Conservation (phyloP, 352 stramenopile species). For the Pythium phragmiticola region DNA sequence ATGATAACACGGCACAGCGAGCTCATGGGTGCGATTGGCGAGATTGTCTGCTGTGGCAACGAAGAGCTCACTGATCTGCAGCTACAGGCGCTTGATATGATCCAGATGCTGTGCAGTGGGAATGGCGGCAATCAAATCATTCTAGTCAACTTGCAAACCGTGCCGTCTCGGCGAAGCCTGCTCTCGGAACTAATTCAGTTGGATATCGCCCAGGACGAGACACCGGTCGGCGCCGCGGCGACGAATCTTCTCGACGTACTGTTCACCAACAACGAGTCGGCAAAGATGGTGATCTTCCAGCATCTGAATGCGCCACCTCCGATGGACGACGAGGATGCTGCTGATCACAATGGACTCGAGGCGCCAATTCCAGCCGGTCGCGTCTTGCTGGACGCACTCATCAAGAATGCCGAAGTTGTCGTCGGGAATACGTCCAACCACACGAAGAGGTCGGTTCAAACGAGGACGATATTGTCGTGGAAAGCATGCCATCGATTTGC, state of each 20-base stretch:
- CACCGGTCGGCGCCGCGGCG: slow-evolving; percentile 50
- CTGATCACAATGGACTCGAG: background rate
- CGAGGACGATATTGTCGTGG: slow-evolving; percentile 39
- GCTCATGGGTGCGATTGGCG: slow-evolving; percentile 59
- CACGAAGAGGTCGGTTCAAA: slow-evolving; percentile 8
- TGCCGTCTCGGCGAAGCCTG: slow-evolving; percentile 43
- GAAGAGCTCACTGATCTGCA: slow-evolving; percentile 51
- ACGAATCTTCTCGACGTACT: slow-evolving; percentile 59
- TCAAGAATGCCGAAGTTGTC: slow-evolving; percentile 52
- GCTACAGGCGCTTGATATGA: slow-evolving; percentile 61
- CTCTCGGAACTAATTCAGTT: slow-evolving; percentile 57
- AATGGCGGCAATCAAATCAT: slow-evolving; percentile 75
- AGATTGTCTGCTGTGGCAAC: slow-evolving; percentile 59
- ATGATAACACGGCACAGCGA: slow-evolving; percentile 52
- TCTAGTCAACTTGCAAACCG: slow-evolving; percentile 56
- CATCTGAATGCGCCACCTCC: slow-evolving; percentile 54
- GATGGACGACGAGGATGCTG: slow-evolving; percentile 27
- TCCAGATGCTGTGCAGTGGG: slow-evolving; percentile 47
- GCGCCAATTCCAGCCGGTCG: slow-evolving; percentile 37
- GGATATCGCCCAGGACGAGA: slow-evolving; percentile 61
- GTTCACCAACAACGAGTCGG: slow-evolving; percentile 62
- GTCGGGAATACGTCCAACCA: slow-evolving; percentile 17
- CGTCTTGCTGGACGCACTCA: slow-evolving; percentile 51
- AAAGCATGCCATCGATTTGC: slow-evolving; percentile 67
- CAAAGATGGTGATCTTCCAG: slow-evolving; percentile 71